A percentile compares a stretch with the other conserved stretches of the same genome.
Conservation (phyloP, 192 early-diverging fungal species). For the Phycomyces nitens region DNA sequence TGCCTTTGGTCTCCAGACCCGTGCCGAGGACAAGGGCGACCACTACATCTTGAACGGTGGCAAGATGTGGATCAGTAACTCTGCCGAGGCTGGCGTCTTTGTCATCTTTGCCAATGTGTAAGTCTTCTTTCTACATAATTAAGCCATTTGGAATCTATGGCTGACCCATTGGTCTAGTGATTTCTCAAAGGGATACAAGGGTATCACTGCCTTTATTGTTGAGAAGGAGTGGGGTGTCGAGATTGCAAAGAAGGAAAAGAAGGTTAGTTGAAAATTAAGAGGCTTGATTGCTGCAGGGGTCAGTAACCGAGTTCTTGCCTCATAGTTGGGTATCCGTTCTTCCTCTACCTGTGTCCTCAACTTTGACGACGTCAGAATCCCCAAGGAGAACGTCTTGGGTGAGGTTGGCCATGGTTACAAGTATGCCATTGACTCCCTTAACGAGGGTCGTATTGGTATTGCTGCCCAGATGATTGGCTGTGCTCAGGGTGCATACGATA, state of each 20-base stretch:
- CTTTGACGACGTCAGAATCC: conserved; percentile 86
- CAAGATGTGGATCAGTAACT: conserved; percentile 95
- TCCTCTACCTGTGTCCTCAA: conserved; percentile 92
- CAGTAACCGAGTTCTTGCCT: not conserved
- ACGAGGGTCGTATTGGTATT: conserved; percentile 97
- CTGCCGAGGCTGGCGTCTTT: conserved; percentile 86
- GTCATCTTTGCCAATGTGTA: conserved; percentile 35
- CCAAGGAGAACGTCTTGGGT: conserved; percentile 85
- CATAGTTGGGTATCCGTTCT: conserved; percentile 79
- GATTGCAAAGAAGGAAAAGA: conserved; percentile 95
- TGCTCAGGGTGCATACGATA: conserved; percentile 89
- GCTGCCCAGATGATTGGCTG: conserved; percentile 94
- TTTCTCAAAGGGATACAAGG: conserved; percentile 89
- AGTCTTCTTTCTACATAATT: not conserved
- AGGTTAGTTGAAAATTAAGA: conserved; percentile 41
- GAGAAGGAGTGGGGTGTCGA: conserved; percentile 89
- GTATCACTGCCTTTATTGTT: conserved; percentile 95
- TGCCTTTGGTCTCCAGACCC: conserved; percentile 89
- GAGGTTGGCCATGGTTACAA: conserved; percentile 95
- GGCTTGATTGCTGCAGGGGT: too few relatives aligned
- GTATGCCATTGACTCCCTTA: conserved; percentile 93
- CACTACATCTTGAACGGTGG: conserved; percentile 84
- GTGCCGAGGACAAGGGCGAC: conserved; percentile 85
- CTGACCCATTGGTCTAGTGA: conserved; percentile 50
- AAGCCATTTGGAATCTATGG: conserved; percentile 3